These are phyloP conservation scores for Tolypocladium tropicale DNA, from an alignment of 2,329 filamentous ascomycete genomes.

Conservation along the genomic window DNA sequence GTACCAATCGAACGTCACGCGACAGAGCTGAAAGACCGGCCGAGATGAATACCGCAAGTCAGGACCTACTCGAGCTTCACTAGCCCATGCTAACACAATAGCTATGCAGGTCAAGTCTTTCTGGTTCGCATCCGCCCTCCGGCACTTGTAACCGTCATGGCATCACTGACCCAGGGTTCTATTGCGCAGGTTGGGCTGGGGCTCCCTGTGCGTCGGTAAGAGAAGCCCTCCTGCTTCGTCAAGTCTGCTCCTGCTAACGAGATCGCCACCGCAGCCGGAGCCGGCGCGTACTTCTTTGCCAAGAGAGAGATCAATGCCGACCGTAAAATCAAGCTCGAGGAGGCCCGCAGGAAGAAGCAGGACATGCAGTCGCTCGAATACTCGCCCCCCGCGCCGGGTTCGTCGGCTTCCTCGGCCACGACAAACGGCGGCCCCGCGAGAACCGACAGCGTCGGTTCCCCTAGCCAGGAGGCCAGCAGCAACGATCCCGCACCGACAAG, in stretches of 20 bases:
- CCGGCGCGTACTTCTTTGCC: constrained; percentile 88
- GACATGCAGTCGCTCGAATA: constrained; percentile 45
- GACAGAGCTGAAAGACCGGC: background rate
- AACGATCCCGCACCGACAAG: constrained; percentile 74
- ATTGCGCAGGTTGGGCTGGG: constrained; percentile 75
- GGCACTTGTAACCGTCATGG: background rate
- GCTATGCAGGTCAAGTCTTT: constrained; percentile 54
- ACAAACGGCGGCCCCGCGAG: constrained; percentile 40
- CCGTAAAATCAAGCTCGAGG: constrained; percentile 60
- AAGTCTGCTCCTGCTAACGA: constrained; percentile 6
- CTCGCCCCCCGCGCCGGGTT: constrained; percentile 23
- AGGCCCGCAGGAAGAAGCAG: constrained; percentile 54
- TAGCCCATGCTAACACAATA: constrained; percentile 1
- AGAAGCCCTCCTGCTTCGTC: too few species aligned
- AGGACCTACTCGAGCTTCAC: background rate
- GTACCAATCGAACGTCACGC: background rate
- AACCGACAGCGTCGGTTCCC: constrained; percentile 48
- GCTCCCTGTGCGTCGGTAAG: constrained; percentile 73
- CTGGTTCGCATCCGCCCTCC: constrained; percentile 37
- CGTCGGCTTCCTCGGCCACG: constrained; percentile 25
- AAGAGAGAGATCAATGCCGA: constrained; percentile 92
- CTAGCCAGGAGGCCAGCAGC: constrained; percentile 60
- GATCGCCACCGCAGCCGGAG: constrained; percentile 53
- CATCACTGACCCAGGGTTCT: constrained; percentile 4
- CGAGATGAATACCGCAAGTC: constrained; percentile 46